Base-by-base conservation (phyloP, 1,284 basidiomycete genomes). In the Naganishia albida region DNA sequence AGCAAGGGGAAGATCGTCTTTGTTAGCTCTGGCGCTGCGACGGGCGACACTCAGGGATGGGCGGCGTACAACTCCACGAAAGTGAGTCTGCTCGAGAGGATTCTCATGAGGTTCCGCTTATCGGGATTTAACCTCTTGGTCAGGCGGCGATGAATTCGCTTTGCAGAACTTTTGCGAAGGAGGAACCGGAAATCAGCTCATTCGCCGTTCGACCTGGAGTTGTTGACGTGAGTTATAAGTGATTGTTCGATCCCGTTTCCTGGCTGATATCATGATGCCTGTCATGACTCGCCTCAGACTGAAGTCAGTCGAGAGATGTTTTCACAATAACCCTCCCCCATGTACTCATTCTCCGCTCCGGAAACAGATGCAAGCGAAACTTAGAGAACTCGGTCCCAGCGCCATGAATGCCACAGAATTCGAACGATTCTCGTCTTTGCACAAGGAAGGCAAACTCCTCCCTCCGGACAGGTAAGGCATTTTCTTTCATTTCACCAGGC, bases 171-270 rank as follows among this genome's bases (percentile, higher is more conserved):
- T 72, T 84, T 8, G 83, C 80, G 0, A 78, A 75, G 30, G 83
- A 85, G 68, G 83, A 85, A 69, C 71, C 73, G 18, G 72, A 72
- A 1, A 72, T 85, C 20, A 75, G 77, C 0, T 74, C 77, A 4
- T 80, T 81, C 65, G 74, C 82, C 0, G 73, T 85, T 13, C 73
- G 83, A 16, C 83, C 83, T 0, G 83, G 83, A 1, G 78, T 83
- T 2, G 81, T 84, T 1, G 80, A 83, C 65, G 78, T 78, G 68
- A 72, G 77, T 72, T 10, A 4, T 34, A n/a, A n/a, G n/a, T n/a
- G n/a, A n/a, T n/a, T n/a, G n/a, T n/a, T n/a, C n/a, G n/a, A n/a
- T n/a, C n/a, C 13, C 13, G 16, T 26, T 39, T 25, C 23, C 67
- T 67, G 65, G 68, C 26, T 8, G 16, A 8, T 8, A 40, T n/a